Evolutionary conservation across 106 monocot species (phyloP).

Genomic region (Alisma plantagoaquatica): DNA sequence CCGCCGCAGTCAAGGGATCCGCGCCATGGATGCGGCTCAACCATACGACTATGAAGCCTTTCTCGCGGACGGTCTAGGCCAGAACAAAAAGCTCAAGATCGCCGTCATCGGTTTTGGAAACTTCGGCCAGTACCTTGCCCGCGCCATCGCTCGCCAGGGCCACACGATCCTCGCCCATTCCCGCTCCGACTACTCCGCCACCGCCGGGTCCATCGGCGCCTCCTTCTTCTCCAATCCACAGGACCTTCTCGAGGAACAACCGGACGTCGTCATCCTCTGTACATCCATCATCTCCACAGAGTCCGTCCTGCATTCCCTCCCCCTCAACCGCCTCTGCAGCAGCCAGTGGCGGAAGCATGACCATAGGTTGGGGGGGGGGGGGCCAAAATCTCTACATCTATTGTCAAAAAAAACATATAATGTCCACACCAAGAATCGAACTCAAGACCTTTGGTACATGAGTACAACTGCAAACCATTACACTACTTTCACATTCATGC

Average conservation of each 20-base stretch:
- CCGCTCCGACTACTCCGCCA: slow-evolving; percentile 40
- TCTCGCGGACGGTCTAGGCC: slow-evolving; percentile 5
- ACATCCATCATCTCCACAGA: slow-evolving; percentile 36
- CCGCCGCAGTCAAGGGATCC: slow-evolving; percentile 3
- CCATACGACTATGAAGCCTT: slow-evolving; percentile 33
- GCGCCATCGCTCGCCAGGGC: slow-evolving; percentile 30
- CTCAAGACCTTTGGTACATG: too few species aligned
- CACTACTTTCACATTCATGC: too few species aligned
- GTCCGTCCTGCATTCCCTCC: slow-evolving; percentile 29
- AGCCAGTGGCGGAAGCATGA: too few species aligned
- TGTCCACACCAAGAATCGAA: too few species aligned
- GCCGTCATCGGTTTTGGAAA: slow-evolving; percentile 63
- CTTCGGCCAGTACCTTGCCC: slow-evolving; percentile 52
- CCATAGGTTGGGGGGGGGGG: too few species aligned
- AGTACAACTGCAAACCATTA: too few species aligned
- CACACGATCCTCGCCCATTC: slow-evolving; percentile 55
- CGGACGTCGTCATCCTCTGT: slow-evolving; percentile 43
- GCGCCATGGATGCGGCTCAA: slow-evolving; percentile 44
- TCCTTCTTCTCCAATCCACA: slow-evolving; percentile 36
- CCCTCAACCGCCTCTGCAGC: slow-evolving; percentile 38
- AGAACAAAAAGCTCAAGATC: slow-evolving; percentile 30
- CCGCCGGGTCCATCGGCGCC: slow-evolving; percentile 29
- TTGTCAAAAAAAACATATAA: too few species aligned
- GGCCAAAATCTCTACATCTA: too few species aligned
- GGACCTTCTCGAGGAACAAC: slow-evolving; percentile 60